These are phyloP conservation scores for Elsinoe ampelina DNA, from an alignment of 2,329 filamentous ascomycete species.

Conservation along the genomic window DNA sequence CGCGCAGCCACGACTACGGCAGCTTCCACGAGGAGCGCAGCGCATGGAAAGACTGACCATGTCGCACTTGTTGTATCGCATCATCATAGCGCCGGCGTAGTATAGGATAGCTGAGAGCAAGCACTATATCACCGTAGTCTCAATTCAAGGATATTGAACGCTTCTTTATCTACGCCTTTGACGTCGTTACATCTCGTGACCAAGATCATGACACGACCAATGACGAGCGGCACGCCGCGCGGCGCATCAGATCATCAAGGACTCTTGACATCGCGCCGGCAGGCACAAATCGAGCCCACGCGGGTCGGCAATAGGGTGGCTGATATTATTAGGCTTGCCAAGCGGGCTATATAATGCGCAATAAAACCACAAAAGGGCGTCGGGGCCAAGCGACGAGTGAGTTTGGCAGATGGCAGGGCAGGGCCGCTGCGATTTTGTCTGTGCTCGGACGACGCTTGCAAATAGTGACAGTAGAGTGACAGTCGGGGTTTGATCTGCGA, in stretches of 20 bases:
- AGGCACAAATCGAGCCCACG: neutral
- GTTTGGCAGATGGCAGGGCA: too few relatives aligned
- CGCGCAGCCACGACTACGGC: constrained; percentile 28
- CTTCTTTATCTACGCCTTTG: neutral
- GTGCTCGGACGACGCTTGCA: too few relatives aligned
- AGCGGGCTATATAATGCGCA: neutral
- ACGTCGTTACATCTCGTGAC: neutral
- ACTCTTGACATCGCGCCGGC: neutral
- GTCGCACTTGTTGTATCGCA: neutral
- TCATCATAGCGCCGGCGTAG: constrained; percentile 9
- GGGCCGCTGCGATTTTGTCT: too few relatives aligned
- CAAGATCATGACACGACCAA: neutral
- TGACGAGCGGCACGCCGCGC: neutral
- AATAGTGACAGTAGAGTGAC: too few relatives aligned
- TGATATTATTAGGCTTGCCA: constrained; percentile 8
- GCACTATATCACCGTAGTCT: neutral
- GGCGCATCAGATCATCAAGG: neutral
- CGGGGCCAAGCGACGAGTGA: neutral
- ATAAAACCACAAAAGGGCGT: neutral
- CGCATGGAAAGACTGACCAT: constrained; percentile 24
- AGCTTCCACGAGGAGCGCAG: constrained; percentile 36
- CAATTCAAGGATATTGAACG: neutral
- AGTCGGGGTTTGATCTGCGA: neutral
- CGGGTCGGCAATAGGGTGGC: constrained; percentile 5
- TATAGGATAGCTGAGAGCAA: neutral